phyloP scores from a whole-genome alignment of 2,329 filamentous ascomycete genomes.

The Sordariomycetes sp. region DNA sequence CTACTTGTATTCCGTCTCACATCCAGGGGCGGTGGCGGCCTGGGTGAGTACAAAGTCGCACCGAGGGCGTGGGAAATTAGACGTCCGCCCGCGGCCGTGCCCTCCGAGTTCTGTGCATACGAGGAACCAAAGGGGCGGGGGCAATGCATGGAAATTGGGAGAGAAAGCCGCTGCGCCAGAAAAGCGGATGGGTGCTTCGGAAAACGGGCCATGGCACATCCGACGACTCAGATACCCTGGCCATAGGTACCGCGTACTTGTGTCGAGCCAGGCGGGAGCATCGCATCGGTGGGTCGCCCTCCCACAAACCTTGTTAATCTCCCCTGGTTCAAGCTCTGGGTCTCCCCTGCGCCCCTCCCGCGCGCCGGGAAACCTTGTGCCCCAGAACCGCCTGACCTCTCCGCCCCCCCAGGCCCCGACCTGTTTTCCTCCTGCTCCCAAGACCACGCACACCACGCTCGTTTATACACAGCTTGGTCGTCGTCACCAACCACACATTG shows the following conservation, averaged over 20 bases:
- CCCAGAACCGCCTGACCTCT: background rate
- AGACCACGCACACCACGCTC: background rate
- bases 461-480: background rate
- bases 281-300: background rate
- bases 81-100: too few species aligned
- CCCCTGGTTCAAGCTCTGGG: background rate
- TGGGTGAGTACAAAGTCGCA: too few species aligned
- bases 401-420: background rate
- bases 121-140: too few species aligned
- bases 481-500: background rate
- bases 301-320: background rate
- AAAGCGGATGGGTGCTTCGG: too few species aligned
- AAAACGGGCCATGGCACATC: background rate
- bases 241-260: background rate
- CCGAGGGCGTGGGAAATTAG: too few species aligned
- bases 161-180: too few species aligned
- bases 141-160: too few species aligned
- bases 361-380: background rate
- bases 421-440: background rate
- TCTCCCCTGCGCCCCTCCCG: background rate
- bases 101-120: too few species aligned
- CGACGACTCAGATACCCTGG: background rate
- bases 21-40: too few species aligned
- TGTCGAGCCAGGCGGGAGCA: background rate
- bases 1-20: too few species aligned